Evolutionary conservation across 257 asterid genomes (phyloP).

Genomic region (Solanum etuberosum): DNA sequence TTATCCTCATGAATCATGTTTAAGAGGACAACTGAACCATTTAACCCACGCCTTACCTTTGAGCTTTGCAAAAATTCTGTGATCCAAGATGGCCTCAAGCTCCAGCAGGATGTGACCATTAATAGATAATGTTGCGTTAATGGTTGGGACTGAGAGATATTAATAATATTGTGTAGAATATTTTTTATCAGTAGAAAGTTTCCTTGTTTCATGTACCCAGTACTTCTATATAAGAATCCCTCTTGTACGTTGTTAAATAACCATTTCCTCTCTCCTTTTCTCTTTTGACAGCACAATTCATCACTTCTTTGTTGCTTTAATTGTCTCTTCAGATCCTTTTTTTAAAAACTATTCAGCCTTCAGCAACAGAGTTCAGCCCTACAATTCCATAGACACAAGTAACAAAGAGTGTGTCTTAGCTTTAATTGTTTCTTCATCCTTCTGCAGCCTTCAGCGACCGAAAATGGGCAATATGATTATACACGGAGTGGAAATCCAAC

Average conservation of each 20-base stretch:
- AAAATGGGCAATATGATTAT: slow-evolving; percentile 70
- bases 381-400: background rate
- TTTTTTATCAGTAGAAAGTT: background rate
- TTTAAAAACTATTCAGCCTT: background rate
- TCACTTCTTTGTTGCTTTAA: background rate
- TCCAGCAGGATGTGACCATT: background rate
- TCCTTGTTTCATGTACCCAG: background rate
- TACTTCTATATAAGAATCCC: background rate
- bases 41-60: background rate
- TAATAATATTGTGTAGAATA: background rate
- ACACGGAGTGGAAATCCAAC: slow-evolving; percentile 99
- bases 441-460: slow-evolving; percentile 86
- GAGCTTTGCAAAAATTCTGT: background rate
- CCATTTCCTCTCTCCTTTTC: background rate
- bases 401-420: background rate
- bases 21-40: background rate
- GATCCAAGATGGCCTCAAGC: background rate
- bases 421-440: background rate
- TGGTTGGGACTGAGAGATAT: background rate
- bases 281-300: background rate
- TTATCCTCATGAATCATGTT: background rate
- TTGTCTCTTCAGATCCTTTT: background rate
- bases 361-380: background rate
- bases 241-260: background rate
- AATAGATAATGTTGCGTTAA: background rate